Evolutionary conservation across 2,329 filamentous ascomycete species (phyloP).

Genomic region (Colletotrichum paranaense): DNA sequence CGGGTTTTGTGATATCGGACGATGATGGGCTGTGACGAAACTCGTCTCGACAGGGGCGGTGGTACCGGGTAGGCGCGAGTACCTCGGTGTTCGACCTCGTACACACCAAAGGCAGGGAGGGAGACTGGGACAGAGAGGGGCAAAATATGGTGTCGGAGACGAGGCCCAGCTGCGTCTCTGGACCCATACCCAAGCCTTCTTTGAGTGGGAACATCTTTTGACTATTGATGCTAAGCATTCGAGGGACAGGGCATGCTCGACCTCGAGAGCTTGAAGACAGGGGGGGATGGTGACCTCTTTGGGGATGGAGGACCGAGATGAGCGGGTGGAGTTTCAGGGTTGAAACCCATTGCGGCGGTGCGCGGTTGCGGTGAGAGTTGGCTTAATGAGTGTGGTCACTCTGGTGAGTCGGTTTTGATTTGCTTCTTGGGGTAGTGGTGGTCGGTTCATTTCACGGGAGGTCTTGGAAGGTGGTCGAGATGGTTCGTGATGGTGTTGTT

Average conservation of each 20-base stretch:
- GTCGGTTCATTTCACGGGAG: background rate
- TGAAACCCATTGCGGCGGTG: slow-evolving; percentile 31
- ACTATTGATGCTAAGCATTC: slow-evolving; percentile 26
- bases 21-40: slow-evolving; percentile 35
- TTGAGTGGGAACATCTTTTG: background rate
- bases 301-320: slow-evolving; percentile 29
- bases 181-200: background rate
- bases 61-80: background rate
- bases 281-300: slow-evolving; percentile 1
- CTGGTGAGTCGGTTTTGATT: background rate
- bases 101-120: background rate
- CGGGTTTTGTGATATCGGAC: slow-evolving; percentile 25
- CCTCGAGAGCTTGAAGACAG: background rate
- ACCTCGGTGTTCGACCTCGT: background rate
- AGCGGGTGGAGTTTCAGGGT: slow-evolving; percentile 34
- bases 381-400: background rate
- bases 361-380: slow-evolving; percentile 22
- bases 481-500: background rate
- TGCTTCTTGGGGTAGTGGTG: background rate
- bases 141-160: background rate
- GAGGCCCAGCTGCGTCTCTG: background rate
- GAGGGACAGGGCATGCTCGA: background rate
- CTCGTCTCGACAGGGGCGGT: slow-evolving; percentile 29
- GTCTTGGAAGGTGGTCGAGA: background rate
- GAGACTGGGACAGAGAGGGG: too few relatives aligned